Evolutionary conservation across 176 grass and related monocot genomes (phyloP), one percentile per base, ranked within the genome.

Genomic region (Juncus inflexus): DNA sequence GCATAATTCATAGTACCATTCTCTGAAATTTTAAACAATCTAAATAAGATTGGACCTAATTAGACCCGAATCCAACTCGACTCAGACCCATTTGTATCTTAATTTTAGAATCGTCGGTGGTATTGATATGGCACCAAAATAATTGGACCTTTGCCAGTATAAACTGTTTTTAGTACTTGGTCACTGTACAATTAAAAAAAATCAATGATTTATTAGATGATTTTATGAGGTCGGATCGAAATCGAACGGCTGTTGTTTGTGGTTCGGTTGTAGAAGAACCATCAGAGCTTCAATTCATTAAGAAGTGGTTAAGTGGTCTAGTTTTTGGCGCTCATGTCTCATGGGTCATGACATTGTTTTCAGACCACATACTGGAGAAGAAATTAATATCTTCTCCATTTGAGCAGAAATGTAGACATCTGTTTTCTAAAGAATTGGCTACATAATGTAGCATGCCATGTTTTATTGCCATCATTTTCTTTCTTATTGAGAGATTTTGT

Each of bases 31-130:
- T 28, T 28, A 28, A 5, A 50, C 36, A 14, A 16, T 8, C 15
- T 10, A 45, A 15, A 28, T 28, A 28, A 43, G 50, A 13, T 28
- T 2, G 3, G 12, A 49, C 11, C 6, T 15, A 66, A 16, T 51
- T 3, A 19, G 2, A 28, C 15, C 35, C 40, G 11, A 28, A 28
- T 28, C 19, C 19, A 28, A 28, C 19, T 28, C 19, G 19, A 1
- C 19, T 47, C 43, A 9, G 4, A 47, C 43, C 43, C 43, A 9
- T 6, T 68, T 50, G 3, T 55, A 74, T 83, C 37, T 12, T 50
- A 50, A 78, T 67, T 54, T n/a, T 47, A 61, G 0, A 60, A 62
- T 42, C 53, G 3, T 36, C 64, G 28, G 52, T 71, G 64, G 41
- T 50, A 57, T 60, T 65, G 64, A 55, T 43, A 41, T 42, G 63